Base-by-base conservation (phyloP, 169 alveolate genomes). In the Cryptosporidium tyzzeri region DNA sequence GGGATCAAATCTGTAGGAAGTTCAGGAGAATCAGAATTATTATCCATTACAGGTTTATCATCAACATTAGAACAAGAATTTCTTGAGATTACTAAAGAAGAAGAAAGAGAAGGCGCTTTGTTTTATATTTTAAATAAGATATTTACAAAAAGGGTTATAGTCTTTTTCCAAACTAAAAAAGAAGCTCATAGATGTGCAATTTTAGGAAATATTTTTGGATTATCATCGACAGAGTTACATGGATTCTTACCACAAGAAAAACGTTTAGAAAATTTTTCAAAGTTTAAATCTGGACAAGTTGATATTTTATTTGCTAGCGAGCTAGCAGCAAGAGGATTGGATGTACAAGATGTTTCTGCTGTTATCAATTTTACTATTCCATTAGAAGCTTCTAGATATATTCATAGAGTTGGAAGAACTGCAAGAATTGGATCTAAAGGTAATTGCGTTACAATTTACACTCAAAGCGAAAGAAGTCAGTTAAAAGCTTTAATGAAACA, bases 331-430 rank as follows among this genome's bases (percentile, higher is more conserved):
- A 93, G 99, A 93, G 99, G 99, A 10, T 84, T 97, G 55, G 99
- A 97, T 93, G 96, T 97, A 2, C 96, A 95, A 33, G 96, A 96
- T 71, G 95, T 97, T 4, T 91, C 93, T 44, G 95, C 97, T 39
- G 99, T 97, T 9, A 95, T 97, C 48, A 97, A 97, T 91, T 96
- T 95, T 71, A 95, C 95, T 71, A 91, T 97, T 70, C 99, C 99
- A 3, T 93, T 96, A 45, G 98, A 96, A 71, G 95, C 93, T n/a
- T 94, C 86, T 51, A 94, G 96, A 85, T 97, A 96, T 91, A 96
- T 97, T 12, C 99, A 97, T 91, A 92, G 99, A 75, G 97, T 97
- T 21, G 99, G 99, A 18, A 93, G 99, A 65, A 97, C 99, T 3
- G 99, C 98, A 14, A 93, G 99, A 71, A 97, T 97, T 69, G 98